Base-by-base conservation (phyloP, 2,329 filamentous ascomycete species). In the Cladosporium oxysporum region DNA sequence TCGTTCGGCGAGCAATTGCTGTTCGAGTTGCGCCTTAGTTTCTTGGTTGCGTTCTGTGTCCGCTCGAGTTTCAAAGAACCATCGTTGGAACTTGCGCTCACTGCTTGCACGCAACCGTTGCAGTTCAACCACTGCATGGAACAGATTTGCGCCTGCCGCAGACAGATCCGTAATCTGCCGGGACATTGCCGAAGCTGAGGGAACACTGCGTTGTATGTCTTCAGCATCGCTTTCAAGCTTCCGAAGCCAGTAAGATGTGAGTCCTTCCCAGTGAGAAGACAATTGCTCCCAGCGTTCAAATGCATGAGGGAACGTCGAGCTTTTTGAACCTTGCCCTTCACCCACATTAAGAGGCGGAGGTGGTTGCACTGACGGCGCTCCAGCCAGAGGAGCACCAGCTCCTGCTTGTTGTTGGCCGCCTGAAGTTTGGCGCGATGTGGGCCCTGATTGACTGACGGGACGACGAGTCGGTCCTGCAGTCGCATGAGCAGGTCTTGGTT, bases 271-370 rank as follows among this genome's bases (percentile, higher is more conserved):
- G 73, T 98, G 94, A 6, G 95, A 96, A 0, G 95, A 99, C 2
- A 99, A 81, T 0, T 92, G 94, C 77, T 99, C 95, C 95, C 95
- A 99, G 67, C 95, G 87, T 78, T 99, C 94, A 74, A 99, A 99
- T 0, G 95, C 95, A 79, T 98, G 95, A 0, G 95, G 95, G 71
- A 99, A 98, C 0, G 90, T 89, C 57, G 90, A 91, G 3, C 77
- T 75, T 11, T 77, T 79, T n/a, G 62, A 67, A 35, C 73, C 67
- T 16, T 66, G 66, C 10, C 55, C 67, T 59, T 70, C 70, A 12
- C 66, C 69, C 6, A 64, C 60, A 31, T 65, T 62, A 23, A 62
- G 60, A 55, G 60, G 60, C 5, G 50, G 70, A 59, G 58, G 69
- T 31, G 58, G 61, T 66, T 47, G 69, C 35, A 57, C 64, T 21